Conservation (phyloP, 1,139 yeast genomes). For the Geotrichum siamense region DNA sequence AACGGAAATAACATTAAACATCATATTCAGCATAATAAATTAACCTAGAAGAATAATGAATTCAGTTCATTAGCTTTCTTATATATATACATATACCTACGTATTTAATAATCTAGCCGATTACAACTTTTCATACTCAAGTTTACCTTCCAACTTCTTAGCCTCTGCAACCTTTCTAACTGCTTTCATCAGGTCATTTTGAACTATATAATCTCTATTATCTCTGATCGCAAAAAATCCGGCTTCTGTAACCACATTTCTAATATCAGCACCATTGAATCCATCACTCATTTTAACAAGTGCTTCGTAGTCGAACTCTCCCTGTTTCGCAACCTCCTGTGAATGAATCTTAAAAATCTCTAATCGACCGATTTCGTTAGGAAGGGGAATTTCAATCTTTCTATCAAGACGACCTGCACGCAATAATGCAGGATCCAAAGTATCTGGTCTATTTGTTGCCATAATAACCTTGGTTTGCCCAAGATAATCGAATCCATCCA, state of each 20-base stretch:
- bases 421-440: conserved; percentile 95
- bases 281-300: conserved; percentile 98
- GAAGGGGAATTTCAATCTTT: conserved; percentile 91
- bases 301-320: conserved; percentile 96
- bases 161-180: conserved; percentile 96
- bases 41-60: too few species aligned
- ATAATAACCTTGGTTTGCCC: conserved; percentile 97
- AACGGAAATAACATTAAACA: too few species aligned
- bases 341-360: conserved; percentile 95
- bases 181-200: conserved; percentile 94
- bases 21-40: too few species aligned
- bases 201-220: conserved; percentile 89
- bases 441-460: conserved; percentile 99
- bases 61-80: too few species aligned
- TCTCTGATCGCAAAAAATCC: conserved; percentile 98
- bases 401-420: conserved; percentile 98
- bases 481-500: conserved; percentile 97
- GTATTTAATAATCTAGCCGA: too few species aligned
- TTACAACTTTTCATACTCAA: conserved; percentile 84
- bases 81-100: background rate
- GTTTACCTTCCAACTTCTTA: conserved; percentile 93
- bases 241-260: conserved; percentile 98
- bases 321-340: conserved; percentile 75
- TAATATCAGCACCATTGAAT: conserved; percentile 96
- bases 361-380: conserved; percentile 92